Base-by-base conservation (phyloP, 371 early-diverging fungal species). In the Apophysomyces trapeziformis region DNA sequence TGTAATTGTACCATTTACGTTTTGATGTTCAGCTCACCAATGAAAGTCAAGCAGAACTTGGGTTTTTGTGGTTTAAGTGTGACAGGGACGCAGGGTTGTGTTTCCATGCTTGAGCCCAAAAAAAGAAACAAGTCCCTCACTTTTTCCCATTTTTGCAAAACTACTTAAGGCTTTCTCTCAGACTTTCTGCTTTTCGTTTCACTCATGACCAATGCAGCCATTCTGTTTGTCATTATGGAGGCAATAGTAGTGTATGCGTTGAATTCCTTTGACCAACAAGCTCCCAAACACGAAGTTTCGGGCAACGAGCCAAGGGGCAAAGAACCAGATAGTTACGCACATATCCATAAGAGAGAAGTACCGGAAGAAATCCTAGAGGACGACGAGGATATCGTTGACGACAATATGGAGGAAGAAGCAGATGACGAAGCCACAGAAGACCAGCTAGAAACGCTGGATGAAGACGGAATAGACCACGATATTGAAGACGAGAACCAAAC, bases 241-340 rank as follows among this genome's bases (percentile, higher is more conserved):
- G 41, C 56, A 56, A 56, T 39, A 38, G 39, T 63, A 26, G 26
- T 56, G 21, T 43, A 63, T 56, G 63, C 63, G 14, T 37, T 56
- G 8, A 36, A 56, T 8, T 38, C 63, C 8, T 14, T 56, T 18
- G 57, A 54, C 16, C 56, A 50, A 5, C 8, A n/a, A 8, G 32
- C 32, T 26, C 32, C 32, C 32, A 26, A 26, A 26, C 32, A 26
- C 32, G 32, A 26, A 2, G 32, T 26, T 26, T 26, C 32, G 32
- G 2, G 32, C 32, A 26, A 26, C 32, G 32, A 26, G 3, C 32
- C 32, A 26, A 26, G 32, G 32, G 21, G 5, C 21, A 50, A 18
- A 21, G 16, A 5, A 26, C 16, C 16, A 18, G 54, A 26, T 21
- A 50, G 16, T 21, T 7, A 50, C 3, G 16, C 18, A 18, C 1